Evolutionary conservation across 2,329 filamentous ascomycete species (phyloP), one percentile per base, ranked within the genome.

Genomic region (Penicillium sp.): DNA sequence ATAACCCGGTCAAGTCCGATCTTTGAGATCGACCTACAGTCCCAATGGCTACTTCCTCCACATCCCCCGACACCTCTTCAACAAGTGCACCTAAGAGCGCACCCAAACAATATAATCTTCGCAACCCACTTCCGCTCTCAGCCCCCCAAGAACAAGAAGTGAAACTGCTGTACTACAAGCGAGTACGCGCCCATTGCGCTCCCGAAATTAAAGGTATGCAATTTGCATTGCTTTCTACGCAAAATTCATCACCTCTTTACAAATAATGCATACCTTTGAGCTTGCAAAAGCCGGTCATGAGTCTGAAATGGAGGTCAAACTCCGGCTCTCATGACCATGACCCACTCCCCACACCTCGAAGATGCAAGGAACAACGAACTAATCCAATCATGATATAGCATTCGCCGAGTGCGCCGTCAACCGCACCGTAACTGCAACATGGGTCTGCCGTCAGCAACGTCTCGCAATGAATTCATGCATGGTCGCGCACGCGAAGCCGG

Each of bases 401-500:
- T 98, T 98, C 68, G 93, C 93, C 51, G 83, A 85, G 58, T 98
- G 93, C 77, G 90, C 90, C 46, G 78, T 84, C 43, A 84, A 85
- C 65, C 86, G 88, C 57, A 97, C 90, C 6, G 81, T 97, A 61
- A 89, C 84, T 49, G 86, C 93, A 51, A 85, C 89, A 12, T 96
- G 93, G 76, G 80, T 83, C 46, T 98, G 93, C 75, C 84, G 88
- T 47, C 72, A 78, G 43, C 79, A 90, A 64, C 85, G 89, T 62
- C 82, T 84, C 55, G 77, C 78, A 32, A 98, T 98, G 93, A 98
- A 98, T 73, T 77, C 75, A 54, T 98, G 93, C 75, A 96, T 98
- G 89, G 77, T 90, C 59, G 71, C 77, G 49, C 85, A 94, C 72
- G 90, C 91, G 48, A 94, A 87, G 56, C 86, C 83, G 56, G 82